Conservation (phyloP, 2,329 filamentous ascomycete genomes). For the Ophidiomyces ophidiicola region DNA sequence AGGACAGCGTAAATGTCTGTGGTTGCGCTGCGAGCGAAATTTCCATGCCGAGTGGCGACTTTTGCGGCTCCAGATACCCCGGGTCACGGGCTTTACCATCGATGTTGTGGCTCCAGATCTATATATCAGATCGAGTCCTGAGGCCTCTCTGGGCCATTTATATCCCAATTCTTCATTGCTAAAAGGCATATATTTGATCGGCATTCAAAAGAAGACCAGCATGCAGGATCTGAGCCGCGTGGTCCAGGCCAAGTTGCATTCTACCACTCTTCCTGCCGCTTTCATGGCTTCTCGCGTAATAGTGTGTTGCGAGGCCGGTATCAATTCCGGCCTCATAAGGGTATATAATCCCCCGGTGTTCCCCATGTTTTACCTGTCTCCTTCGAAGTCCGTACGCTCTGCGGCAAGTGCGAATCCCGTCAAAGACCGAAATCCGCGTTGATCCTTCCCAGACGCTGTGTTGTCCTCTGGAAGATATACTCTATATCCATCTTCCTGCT, state of each 20-base stretch:
- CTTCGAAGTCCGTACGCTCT: slow-evolving; percentile 6
- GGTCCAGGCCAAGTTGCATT: background rate
- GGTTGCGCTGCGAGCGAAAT: too few relatives aligned
- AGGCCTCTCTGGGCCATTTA: background rate
- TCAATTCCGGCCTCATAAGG: slow-evolving; percentile 34
- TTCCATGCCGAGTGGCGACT: background rate
- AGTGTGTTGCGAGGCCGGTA: slow-evolving; percentile 32
- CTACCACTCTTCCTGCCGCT: slow-evolving; percentile 13
- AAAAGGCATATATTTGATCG: background rate
- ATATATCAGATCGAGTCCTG: slow-evolving; percentile 1
- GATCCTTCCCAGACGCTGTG: slow-evolving; percentile 1
- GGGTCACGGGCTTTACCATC: slow-evolving; percentile 3
- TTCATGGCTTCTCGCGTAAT: slow-evolving; percentile 27
- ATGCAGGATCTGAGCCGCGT: background rate
- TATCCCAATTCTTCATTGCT: background rate
- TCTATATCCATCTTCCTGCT: background rate
- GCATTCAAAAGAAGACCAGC: background rate
- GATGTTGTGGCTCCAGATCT: background rate
- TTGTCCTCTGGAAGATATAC: background rate
- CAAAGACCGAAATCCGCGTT: slow-evolving; percentile 3
- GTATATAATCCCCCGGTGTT: slow-evolving; percentile 29
- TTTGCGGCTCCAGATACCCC: background rate
- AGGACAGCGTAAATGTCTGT: too few relatives aligned
- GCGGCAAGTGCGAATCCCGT: slow-evolving; percentile 5
- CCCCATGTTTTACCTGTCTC: slow-evolving; percentile 13